Evolutionary conservation across 495 filamentous ascomycete species (phyloP), one percentile per base, ranked within the genome.

Genomic region (Talaromyces thailandensis): DNA sequence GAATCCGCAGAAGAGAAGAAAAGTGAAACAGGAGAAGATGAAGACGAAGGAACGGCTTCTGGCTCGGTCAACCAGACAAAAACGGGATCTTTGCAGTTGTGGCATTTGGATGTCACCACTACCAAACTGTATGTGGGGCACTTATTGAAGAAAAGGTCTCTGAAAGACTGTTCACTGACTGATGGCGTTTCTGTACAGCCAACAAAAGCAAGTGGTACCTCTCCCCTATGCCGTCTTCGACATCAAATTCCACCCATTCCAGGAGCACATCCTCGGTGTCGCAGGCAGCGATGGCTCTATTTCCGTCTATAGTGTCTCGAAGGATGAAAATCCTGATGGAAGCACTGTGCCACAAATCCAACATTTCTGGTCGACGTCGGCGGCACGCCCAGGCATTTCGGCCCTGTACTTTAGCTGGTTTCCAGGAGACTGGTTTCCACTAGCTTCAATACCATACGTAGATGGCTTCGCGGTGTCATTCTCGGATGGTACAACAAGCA

Each of bases 191-290:
- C 6, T 16, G 4, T 28, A 26, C 48, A 79, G 77, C 64, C 67
- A 70, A 8, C 69, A 70, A 61, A 65, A 75, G 31, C 69, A 75
- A 65, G 84, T 79, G 1, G 58, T 87, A 28, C 70, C 78, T 2
- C 80, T 86, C 35, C 81, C 81, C 45, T 88, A 83, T 65, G 92
- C 91, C 23, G 79, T 97, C 24, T 84, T 98, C 50, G 93, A 98
- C 69, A 80, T 96, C 24, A 88, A 90, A 62, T 97, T 96, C 72
- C 85, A 86, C 63, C 86, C 85, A 6, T 69, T 74, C 45, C 66
- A 75, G n/a, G 73, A 75, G 14, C 73, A 74, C 28, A 69, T 84
- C 14, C 77, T 94, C 29, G 90, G 83, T 8, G 83, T 87, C 29
- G 89, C 91, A 9, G 86, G 85, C 9, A 94, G 90, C 63, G 86